phyloP scores from a whole-genome alignment of 1,139 yeast species.

The Candida tunisiensis region DNA sequence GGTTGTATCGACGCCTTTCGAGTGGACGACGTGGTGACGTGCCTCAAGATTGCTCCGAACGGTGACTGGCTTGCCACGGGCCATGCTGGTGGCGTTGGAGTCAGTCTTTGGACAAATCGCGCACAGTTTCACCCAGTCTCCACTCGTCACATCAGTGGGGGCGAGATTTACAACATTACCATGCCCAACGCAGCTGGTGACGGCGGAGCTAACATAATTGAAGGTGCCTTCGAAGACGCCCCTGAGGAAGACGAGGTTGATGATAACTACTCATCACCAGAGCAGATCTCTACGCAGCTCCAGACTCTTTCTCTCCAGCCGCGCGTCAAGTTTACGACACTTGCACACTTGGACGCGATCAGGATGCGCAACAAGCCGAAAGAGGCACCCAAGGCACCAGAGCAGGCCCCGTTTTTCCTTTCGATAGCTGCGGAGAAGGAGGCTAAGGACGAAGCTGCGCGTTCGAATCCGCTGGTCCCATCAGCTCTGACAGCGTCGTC shows the following conservation, averaged over 20 bases:
- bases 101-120: conserved; percentile 82
- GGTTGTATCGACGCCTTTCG: conserved; percentile 88
- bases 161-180: conserved; percentile 29
- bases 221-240: conserved; percentile 48
- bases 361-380: conserved; percentile 77
- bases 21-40: conserved; percentile 64
- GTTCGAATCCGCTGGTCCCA: conserved; percentile 3
- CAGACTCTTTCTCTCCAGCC: conserved; percentile 68
- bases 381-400: conserved; percentile 79
- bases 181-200: conserved; percentile 75
- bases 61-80: conserved; percentile 91
- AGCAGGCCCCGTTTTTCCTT: conserved; percentile 69
- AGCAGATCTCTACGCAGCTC: conserved; percentile 47
- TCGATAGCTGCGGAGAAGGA: conserved; percentile 14
- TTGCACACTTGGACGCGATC: conserved; percentile 69
- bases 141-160: conserved; percentile 58
- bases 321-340: conserved; percentile 59
- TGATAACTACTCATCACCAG: conserved; percentile 34
- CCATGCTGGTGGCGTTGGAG: conserved; percentile 83
- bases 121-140: conserved; percentile 65
- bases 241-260: conserved; percentile 14
- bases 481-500: conserved; percentile 18
- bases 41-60: conserved; percentile 64
- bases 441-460: conserved; percentile 14
- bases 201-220: conserved; percentile 59